Base-by-base conservation (phyloP, 176 grass and related monocot genomes). In the Chrysopogon serrulatus region DNA sequence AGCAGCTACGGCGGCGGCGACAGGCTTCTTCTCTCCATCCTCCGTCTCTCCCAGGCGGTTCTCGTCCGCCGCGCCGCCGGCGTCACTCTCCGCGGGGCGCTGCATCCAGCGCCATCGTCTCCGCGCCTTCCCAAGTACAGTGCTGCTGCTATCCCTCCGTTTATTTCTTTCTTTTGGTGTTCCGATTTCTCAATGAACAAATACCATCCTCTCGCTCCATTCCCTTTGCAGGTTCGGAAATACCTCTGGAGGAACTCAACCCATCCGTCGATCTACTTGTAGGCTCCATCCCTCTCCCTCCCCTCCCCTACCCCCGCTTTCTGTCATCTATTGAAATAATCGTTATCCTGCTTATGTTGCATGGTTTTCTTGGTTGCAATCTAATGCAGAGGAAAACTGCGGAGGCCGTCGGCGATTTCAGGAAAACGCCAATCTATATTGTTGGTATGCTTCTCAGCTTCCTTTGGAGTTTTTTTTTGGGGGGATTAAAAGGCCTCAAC, bases 401-500 rank as follows among this genome's bases (percentile, higher is more conserved):
- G 1, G 79, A 81, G 45, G 79, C 79, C 9, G 79, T 69, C 24
- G 79, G 79, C 0, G 79, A 81, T 56, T 84, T 86, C 27, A 81
- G 85, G 85, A 74, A 90, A 47, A 86, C 88, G 10, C 83, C 88
- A 40, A 90, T 90, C 54, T 82, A 90, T 59, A 47, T 90, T 13
- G 65, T 90, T 18, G 65, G 88, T 90, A 40, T 23, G 39, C 1
- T 48, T 33, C 40, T 49, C 7, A 19, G 9, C 83, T 56, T 9
- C 5, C 16, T 37, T 17, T 35, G 37, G 5, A 30, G 4, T 12
- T 34, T 17, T 63, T 32, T n/a, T n/a, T 27, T 15, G 5, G 3
- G 17, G 7, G 70, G 41, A 71, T 71, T 71, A 26, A 30, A 27
- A 44, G 15, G 40, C 39, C 6, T 71, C 26, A 32, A 32, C 42